Evolutionary conservation across 2,329 filamentous ascomycete species (phyloP).

Genomic region (Alternaria postmessia): DNA sequence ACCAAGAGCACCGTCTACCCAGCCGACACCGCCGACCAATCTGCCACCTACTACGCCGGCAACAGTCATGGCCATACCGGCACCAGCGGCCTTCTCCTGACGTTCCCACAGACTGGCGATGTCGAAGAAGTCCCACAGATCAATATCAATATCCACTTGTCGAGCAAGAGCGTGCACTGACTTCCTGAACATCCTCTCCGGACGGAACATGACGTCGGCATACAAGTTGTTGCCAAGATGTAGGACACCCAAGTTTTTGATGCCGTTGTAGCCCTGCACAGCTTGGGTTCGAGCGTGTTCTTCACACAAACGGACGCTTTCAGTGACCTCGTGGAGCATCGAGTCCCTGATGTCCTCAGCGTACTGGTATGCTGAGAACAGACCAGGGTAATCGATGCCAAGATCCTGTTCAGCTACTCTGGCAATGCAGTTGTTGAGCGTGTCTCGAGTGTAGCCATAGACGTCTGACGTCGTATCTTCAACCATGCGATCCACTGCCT

Average conservation of each 20-base stretch:
- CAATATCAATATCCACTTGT: conserved; percentile 86
- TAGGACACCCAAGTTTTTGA: conserved; percentile 86
- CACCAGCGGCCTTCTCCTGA: conserved; percentile 94
- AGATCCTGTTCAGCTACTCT: conserved; percentile 79
- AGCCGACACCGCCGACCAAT: conserved; percentile 82
- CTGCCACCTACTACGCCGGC: conserved; percentile 84
- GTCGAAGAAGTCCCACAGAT: conserved; percentile 94
- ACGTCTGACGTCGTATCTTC: conserved; percentile 86
- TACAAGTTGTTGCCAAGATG: conserved; percentile 86
- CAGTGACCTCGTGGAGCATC: conserved; percentile 87
- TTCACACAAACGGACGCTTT: conserved; percentile 81
- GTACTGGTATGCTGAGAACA: conserved; percentile 87
- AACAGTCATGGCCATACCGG: conserved; percentile 92
- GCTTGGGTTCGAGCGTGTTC: conserved; percentile 82
- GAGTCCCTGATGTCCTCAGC: conserved; percentile 91
- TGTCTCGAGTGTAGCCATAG: conserved; percentile 81
- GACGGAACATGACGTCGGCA: conserved; percentile 83
- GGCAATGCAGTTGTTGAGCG: conserved; percentile 76
- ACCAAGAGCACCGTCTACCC: conserved; percentile 86
- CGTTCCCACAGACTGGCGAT: conserved; percentile 80
- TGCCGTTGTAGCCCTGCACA: conserved; percentile 80
- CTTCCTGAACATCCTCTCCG: conserved; percentile 92
- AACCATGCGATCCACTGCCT: conserved; percentile 81
- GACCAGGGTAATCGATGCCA: conserved; percentile 84
- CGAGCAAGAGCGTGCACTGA: conserved; percentile 82